phyloP scores from a whole-genome alignment of 75 land plant species.

The Pinus albicaulis region DNA sequence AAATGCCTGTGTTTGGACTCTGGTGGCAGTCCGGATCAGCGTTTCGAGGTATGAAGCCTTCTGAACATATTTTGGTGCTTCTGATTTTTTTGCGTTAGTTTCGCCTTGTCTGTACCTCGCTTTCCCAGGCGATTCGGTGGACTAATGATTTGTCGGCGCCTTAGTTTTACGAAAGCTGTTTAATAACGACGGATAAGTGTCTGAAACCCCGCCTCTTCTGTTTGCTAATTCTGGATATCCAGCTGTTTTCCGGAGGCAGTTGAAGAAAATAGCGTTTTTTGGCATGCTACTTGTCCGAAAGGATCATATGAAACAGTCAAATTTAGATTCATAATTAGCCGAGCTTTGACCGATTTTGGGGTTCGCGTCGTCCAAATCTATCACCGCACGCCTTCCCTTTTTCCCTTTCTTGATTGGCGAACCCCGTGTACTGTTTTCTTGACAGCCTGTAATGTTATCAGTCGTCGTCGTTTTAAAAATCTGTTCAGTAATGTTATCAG shows the following conservation, averaged over 20 bases:
- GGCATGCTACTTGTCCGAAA: background rate
- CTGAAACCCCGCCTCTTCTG: background rate
- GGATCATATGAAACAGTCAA: conserved; percentile 4
- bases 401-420: conserved; percentile 9
- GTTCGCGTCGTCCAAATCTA: conserved; percentile 6
- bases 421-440: background rate
- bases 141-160: conserved; percentile 7
- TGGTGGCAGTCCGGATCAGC: too few species aligned
- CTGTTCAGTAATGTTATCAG: too few species aligned
- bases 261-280: background rate
- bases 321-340: conserved; percentile 1
- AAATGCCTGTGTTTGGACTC: too few species aligned
- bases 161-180: background rate
- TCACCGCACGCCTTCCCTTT: conserved; percentile 13
- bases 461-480: too few species aligned
- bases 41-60: too few species aligned
- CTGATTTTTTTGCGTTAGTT: background rate
- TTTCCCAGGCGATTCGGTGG: conserved; percentile 10
- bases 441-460: background rate
- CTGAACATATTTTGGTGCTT: background rate
- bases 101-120: background rate
- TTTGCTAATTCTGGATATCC: background rate
- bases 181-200: conserved; percentile 2
- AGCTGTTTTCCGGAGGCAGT: background rate
- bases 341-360: conserved; percentile 10